Base-by-base conservation (phyloP, 2,329 filamentous ascomycete species). In the Stemphylium lycopersici region DNA sequence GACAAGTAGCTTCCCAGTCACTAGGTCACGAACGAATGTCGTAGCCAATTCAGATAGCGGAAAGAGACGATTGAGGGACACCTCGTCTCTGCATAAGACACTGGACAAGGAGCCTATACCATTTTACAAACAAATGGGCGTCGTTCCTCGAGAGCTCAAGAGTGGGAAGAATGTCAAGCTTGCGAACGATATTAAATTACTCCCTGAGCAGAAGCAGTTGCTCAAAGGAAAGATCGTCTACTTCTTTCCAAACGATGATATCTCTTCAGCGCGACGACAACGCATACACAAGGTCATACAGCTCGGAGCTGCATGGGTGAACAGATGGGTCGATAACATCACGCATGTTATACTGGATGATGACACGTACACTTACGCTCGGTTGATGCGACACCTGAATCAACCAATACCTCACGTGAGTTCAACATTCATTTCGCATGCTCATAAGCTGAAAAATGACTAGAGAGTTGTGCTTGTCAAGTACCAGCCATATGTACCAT, bases 271-370 rank as follows among this genome's bases (percentile, higher is more conserved):
- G 6, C 84, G 93, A 34, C 84, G 84, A 49, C 75, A 87, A 53
- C 87, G 90, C 3, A 96, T 97, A 47, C 83, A 83, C 26, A 92
- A 88, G 71, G 87, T 90, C 0, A 82, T 85, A 32, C 62, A 73
- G 46, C 58, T 73, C 11, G 93, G 93, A 38, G 93, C 89, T 1
- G 77, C 72, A 1, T 95, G 92, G 87, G 83, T 85, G 24, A 82
- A 81, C 45, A 76, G 80, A 0, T 84, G 87, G 68, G 73, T 74
- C 26, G 65, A 72, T 0, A 75, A 69, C 18, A 84, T 95, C 13
- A 96, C 89, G 0, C 91, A 96, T 75, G 78, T 96, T 43, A 82
- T 98, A 54, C 87, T 91, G 1, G 93, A 97, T 68, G 88, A 86
- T 60, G 76, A 76, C 2, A 62, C 50, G 15, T 76, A 95, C 44